Evolutionary conservation across 768 basidiomycete genomes (phyloP), one percentile per base, ranked within the genome.

Genomic region (Pleurotus tuber-regium): DNA sequence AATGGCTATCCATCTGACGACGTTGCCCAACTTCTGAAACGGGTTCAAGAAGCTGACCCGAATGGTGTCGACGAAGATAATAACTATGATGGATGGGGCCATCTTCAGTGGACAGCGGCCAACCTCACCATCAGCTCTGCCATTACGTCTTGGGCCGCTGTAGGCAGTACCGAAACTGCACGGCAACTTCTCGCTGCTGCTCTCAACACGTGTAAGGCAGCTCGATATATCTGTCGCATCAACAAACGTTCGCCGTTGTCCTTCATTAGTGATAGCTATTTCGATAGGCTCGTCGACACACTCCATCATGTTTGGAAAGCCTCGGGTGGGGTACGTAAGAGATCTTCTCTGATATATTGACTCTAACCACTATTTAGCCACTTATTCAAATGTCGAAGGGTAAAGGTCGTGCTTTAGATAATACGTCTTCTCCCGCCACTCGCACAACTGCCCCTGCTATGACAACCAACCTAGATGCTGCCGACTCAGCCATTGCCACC

Each of bases 101-200:
- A 57, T 29, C 24, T 38, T 12, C 58, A 59, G 51, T 59, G 50
- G 30, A 54, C 56, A 0, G 38, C 26, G 3, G 56, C 49, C 3
- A 33, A 14, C 10, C 26, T 51, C 16, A 56, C 44, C 23, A 26
- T 41, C 16, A 24, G n/a, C 18, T 6, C 23, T 8, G 39, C 42
- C 4, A 43, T 59, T 7, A 48, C 44, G 14, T 31, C 31, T 3
- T 59, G 58, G 56, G 43, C 30, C 5, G 42, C 8, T 12, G 43
- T 59, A 11, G 56, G 58, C 18, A 33, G 18, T 19, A 41, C 12
- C 8, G 23, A 25, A 4, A 41, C 50, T 4, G 58, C 56, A 7
- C 48, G 53, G n/a, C 19, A 50, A 18, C 44, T 59, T 14, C 31
- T 59, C 41, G 55, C 58, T 2, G 56, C 58, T 2, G 49, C 53